These are phyloP conservation scores for Heritiera fomes DNA, from an alignment of 345 rosid genomes.

Conservation along the genomic window DNA sequence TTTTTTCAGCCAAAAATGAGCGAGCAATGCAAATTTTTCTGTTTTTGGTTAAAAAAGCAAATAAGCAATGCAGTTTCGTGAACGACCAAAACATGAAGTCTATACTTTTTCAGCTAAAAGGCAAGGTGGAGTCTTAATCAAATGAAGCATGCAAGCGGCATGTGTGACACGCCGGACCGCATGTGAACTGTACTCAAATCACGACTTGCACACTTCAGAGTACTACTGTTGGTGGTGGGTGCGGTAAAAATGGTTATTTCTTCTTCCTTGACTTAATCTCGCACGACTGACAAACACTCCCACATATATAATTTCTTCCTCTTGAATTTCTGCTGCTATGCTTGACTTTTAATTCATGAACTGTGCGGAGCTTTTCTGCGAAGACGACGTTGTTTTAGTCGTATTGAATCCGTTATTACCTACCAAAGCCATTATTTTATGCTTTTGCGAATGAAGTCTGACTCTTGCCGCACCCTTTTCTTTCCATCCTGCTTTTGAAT, in stretches of 20 bases:
- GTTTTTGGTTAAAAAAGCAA: too few species aligned
- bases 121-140: not conserved
- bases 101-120: not conserved
- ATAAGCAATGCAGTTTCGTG: too few species aligned
- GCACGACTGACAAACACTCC: not conserved
- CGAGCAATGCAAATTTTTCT: too few species aligned
- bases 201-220: too few species aligned
- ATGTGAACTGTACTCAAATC: not conserved
- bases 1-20: not conserved
- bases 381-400: not conserved
- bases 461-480: not conserved
- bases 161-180: not conserved
- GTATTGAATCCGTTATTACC: not conserved
- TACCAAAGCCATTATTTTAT: not conserved
- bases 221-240: too few species aligned
- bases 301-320: not conserved
- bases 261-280: not conserved
- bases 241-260: not conserved
- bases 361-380: not conserved
- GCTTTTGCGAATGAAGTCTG: not conserved
- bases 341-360: not conserved
- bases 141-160: not conserved
- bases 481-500: not conserved
- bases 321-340: too few species aligned
- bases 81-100: too few species aligned